These are phyloP conservation scores for Populus hybrid DNA, from an alignment of 441 rosid species.

Conservation along the genomic window DNA sequence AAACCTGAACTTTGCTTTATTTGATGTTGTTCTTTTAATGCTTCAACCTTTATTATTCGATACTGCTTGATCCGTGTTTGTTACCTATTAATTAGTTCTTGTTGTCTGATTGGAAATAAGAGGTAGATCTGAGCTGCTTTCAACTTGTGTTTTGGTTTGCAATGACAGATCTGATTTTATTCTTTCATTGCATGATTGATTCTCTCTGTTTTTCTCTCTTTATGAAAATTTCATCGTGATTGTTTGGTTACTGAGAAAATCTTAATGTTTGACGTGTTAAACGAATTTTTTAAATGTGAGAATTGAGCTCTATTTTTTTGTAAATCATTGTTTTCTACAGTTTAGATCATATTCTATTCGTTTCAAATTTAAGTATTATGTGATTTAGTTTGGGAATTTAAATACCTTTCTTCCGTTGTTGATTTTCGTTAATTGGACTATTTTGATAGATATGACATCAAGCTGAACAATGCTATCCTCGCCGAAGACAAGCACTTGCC, in stretches of 20 bases:
- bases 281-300: not conserved
- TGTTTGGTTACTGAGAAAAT: not conserved
- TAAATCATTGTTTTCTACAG: not conserved
- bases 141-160: not conserved
- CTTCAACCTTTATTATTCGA: not conserved
- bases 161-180: not conserved
- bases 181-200: not conserved
- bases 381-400: not conserved
- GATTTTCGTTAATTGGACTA: not conserved
- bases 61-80: not conserved
- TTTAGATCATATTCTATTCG: not conserved
- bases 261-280: not conserved
- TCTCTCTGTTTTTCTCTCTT: not conserved
- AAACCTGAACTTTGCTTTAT: not conserved
- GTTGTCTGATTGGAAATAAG: not conserved
- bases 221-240: not conserved
- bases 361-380: not conserved
- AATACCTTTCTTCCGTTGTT: not conserved
- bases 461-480: slow-evolving; percentile 86
- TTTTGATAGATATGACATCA: slow-evolving; percentile 59
- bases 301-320: not conserved
- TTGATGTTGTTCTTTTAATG: not conserved
- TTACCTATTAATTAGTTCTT: not conserved
- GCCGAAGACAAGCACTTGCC: slow-evolving; percentile 94
- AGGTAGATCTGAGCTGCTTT: not conserved